A percentile compares a stretch with the other conserved stretches of the same genome.
These are phyloP conservation scores for Beverwykella pulmonaria DNA, from an alignment of 495 filamentous ascomycete genomes.

Conservation along the genomic window DNA sequence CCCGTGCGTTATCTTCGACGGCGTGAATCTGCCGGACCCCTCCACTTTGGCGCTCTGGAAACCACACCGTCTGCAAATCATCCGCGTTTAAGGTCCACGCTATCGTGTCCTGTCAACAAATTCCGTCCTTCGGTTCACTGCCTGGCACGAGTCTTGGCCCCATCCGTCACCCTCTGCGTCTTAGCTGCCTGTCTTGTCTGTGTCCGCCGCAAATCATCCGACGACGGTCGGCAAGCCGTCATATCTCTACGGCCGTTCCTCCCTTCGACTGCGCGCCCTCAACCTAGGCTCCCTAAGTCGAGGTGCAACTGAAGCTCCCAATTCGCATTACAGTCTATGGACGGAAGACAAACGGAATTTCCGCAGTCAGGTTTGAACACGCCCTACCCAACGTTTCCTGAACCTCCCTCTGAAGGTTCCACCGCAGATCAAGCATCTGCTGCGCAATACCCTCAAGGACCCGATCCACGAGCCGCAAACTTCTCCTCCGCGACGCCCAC, in stretches of 20 bases:
- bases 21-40: conserved; percentile 39
- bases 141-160: conserved; percentile 34
- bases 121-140: conserved; percentile 40
- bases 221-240: conserved; percentile 41
- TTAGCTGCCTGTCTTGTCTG: conserved; percentile 29
- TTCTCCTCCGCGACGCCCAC: conserved; percentile 80
- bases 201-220: conserved; percentile 35
- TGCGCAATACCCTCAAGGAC: conserved; percentile 66
- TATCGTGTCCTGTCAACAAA: conserved; percentile 43
- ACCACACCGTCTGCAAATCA: conserved; percentile 46
- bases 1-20: conserved; percentile 38
- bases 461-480: conserved; percentile 72
- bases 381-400: conserved; percentile 70
- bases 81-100: conserved; percentile 45
- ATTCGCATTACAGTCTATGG: conserved; percentile 60
- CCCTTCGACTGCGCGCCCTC: conserved; percentile 35
- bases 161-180: conserved; percentile 21
- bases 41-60: conserved; percentile 32
- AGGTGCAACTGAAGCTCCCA: conserved; percentile 44
- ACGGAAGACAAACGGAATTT: conserved; percentile 88
- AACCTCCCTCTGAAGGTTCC: conserved; percentile 76
- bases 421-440: conserved; percentile 86
- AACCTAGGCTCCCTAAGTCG: conserved; percentile 38
- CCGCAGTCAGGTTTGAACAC: conserved; percentile 98
- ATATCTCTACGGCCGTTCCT: conserved; percentile 47